Conservation (phyloP, 1,284 basidiomycete genomes). For the Cutaneotrichosporon sp. region DNA sequence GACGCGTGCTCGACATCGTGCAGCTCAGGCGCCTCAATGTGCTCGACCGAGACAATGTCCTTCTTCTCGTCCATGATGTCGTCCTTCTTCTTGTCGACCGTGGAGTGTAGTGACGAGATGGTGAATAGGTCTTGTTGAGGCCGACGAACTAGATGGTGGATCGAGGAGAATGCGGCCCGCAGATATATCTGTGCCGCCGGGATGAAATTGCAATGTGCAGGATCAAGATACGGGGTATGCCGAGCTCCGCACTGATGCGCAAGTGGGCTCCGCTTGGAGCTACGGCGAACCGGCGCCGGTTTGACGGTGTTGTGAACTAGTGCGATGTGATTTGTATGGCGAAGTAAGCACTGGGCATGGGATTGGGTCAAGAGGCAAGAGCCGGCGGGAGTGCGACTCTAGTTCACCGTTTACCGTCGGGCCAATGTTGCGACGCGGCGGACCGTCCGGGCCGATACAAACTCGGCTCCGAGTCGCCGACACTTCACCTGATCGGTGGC, state of each 20-base stretch:
- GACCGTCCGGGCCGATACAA: not conserved
- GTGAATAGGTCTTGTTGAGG: not conserved
- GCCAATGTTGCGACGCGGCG: not conserved
- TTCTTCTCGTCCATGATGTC: constrained; percentile 12
- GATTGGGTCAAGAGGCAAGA: not conserved
- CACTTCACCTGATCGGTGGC: not conserved
- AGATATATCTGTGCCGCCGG: not conserved
- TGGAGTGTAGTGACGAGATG: not conserved
- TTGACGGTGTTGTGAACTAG: not conserved
- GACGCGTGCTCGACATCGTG: constrained; percentile 4
- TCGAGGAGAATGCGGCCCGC: not conserved
- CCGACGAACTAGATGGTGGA: too few relatives aligned
- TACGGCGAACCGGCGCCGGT: constrained; percentile 1
- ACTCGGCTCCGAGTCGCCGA: not conserved
- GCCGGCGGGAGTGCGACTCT: not conserved
- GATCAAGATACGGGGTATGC: not conserved
- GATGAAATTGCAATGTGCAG: not conserved
- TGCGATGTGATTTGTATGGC: not conserved
- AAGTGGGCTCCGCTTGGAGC: not conserved
- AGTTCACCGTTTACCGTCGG: not conserved
- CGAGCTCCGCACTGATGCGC: not conserved
- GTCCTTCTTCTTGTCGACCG: not conserved
- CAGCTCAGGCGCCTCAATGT: constrained; percentile 6
- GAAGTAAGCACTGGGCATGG: not conserved
- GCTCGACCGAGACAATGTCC: constrained; percentile 2